Percentiles rank a stretch among this genome's conserved stretches.
Conservation (phyloP, 352 stramenopile species). For the Aphanomyces invadans region DNA sequence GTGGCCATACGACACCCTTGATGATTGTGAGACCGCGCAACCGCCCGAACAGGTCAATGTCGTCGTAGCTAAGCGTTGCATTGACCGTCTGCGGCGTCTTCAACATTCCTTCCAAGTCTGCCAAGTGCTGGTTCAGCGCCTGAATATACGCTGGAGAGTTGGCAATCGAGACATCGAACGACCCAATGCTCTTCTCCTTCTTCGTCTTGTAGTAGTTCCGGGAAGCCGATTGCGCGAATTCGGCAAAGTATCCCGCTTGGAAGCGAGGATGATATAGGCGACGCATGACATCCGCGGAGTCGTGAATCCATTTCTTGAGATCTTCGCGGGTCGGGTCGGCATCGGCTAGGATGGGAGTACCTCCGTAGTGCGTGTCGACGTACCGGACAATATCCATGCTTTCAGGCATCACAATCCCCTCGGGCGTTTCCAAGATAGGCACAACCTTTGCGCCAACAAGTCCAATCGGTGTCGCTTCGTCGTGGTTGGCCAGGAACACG, state of each 20-base stretch:
- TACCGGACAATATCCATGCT: slow-evolving; percentile 53
- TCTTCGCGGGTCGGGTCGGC: slow-evolving; percentile 35
- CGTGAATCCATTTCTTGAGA: slow-evolving; percentile 37
- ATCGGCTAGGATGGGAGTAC: slow-evolving; percentile 29
- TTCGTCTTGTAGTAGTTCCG: slow-evolving; percentile 44
- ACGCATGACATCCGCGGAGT: slow-evolving; percentile 29
- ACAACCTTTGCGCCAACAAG: slow-evolving; percentile 25
- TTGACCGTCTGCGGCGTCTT: slow-evolving; percentile 42
- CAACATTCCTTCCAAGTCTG: slow-evolving; percentile 34
- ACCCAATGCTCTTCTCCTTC: slow-evolving; percentile 42
- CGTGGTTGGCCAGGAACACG: slow-evolving; percentile 37
- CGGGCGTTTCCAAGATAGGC: slow-evolving; percentile 40
- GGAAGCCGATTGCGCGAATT: slow-evolving; percentile 39
- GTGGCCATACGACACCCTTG: slow-evolving; percentile 41
- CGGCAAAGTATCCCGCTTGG: slow-evolving; percentile 35
- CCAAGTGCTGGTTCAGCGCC: slow-evolving; percentile 36
- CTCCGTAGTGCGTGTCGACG: slow-evolving; percentile 43
- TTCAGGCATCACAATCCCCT: slow-evolving; percentile 41
- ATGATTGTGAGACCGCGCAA: slow-evolving; percentile 46
- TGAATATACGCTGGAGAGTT: slow-evolving; percentile 36
- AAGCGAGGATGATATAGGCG: slow-evolving; percentile 40
- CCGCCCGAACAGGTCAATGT: slow-evolving; percentile 44
- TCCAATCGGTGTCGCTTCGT: slow-evolving; percentile 39
- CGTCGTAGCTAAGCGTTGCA: slow-evolving; percentile 41
- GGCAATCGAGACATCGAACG: slow-evolving; percentile 35